Percentiles rank a stretch among this genome's conserved stretches.
Conservation (phyloP, 805 yeast genomes). For the Kodamaea kakaduensis region DNA sequence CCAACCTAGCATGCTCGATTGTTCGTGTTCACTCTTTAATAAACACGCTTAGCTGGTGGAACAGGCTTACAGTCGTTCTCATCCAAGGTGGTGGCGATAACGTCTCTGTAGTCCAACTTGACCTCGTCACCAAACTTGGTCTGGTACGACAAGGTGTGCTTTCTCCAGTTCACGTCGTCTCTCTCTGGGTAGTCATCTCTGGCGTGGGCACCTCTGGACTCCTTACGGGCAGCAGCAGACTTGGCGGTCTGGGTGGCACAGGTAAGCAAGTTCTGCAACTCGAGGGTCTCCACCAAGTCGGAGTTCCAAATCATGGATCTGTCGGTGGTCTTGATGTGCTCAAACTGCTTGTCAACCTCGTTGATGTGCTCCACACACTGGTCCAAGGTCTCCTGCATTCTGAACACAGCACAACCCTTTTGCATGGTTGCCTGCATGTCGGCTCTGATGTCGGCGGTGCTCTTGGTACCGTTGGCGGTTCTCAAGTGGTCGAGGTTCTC, state of each 20-base stretch:
- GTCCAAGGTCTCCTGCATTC: constrained; percentile 87
- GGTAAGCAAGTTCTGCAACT: constrained; percentile 91
- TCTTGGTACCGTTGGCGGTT: constrained; percentile 73
- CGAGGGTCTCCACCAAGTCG: constrained; percentile 93
- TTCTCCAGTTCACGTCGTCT: constrained; percentile 97
- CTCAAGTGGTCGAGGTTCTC: constrained; percentile 87
- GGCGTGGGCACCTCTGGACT: constrained; percentile 99
- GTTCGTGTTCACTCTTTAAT: too few species aligned
- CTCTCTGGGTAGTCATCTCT: constrained; percentile 96
- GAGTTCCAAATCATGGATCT: constrained; percentile 99
- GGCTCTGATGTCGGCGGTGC: constrained; percentile 86
- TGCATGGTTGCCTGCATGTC: constrained; percentile 97
- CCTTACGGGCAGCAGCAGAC: constrained; percentile 92
- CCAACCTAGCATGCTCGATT: too few species aligned
- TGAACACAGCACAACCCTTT: constrained; percentile 93
- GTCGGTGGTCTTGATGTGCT: constrained; percentile 81
- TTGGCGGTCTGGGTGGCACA: constrained; percentile 95
- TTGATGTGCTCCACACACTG: constrained; percentile 81
- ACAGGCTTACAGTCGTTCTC: constrained; percentile 90
- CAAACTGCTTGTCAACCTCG: constrained; percentile 69
- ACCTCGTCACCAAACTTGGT: constrained; percentile 63
- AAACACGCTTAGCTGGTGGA: constrained; percentile 95
- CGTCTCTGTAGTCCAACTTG: constrained; percentile 78
- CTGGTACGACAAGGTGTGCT: constrained; percentile 95
- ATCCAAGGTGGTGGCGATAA: constrained; percentile 79